These are phyloP conservation scores for Fraxinus paxiana DNA, from an alignment of 305 asterid genomes.

Conservation along the genomic window DNA sequence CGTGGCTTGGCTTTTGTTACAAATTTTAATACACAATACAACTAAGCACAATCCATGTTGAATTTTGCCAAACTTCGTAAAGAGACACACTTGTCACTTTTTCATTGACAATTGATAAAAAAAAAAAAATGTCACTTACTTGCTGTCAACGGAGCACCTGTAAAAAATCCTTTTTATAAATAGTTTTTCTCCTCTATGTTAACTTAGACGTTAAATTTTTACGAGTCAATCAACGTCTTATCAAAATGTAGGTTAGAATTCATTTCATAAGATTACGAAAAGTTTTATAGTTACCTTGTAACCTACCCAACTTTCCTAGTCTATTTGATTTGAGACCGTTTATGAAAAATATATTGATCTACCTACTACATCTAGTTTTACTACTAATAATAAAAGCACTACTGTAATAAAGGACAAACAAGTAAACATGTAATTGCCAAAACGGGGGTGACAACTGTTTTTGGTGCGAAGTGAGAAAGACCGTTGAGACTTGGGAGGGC, in stretches of 20 bases:
- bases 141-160: not conserved
- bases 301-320: not conserved
- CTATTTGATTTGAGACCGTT: not conserved
- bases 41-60: not conserved
- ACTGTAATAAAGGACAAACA: slow-evolving; percentile 16
- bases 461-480: slow-evolving; percentile 34
- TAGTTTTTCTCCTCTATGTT: not conserved
- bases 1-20: slow-evolving; percentile 52
- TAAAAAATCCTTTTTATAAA: too few species aligned
- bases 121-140: not conserved
- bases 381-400: not conserved
- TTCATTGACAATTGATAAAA: too few species aligned
- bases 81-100: too few species aligned
- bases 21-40: slow-evolving; percentile 23
- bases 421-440: slow-evolving; percentile 22
- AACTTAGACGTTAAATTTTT: not conserved
- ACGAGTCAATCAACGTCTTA: not conserved
- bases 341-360: slow-evolving; percentile 7
- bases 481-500: slow-evolving; percentile 45
- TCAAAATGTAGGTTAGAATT: not conserved
- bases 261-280: not conserved
- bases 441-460: slow-evolving; percentile 31
- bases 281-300: not conserved
- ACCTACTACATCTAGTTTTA: not conserved
- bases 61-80: too few species aligned